Conservation (phyloP, 169 alveolate species). For the Cryptosporidium ubiquitum region DNA sequence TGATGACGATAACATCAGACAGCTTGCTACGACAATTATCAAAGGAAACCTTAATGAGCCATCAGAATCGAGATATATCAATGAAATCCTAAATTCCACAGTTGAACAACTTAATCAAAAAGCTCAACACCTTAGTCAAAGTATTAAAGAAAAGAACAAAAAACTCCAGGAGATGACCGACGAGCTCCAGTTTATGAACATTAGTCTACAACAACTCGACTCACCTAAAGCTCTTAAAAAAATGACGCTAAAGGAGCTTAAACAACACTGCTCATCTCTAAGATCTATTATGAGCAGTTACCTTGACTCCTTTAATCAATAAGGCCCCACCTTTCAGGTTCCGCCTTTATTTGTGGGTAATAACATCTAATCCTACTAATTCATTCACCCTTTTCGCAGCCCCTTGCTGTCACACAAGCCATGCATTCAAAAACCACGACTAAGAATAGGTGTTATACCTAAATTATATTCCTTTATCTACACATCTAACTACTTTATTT, state of each 20-base stretch:
- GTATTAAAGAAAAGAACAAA: conserved; percentile 43
- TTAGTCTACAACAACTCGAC: conserved; percentile 25
- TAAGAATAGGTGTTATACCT: too few species aligned
- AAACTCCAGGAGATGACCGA: conserved; percentile 46
- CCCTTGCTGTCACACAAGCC: background rate
- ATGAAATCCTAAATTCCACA: conserved; percentile 27
- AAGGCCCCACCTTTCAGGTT: background rate
- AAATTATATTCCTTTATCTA: background rate
- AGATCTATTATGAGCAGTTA: conserved; percentile 50
- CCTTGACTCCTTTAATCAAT: background rate
- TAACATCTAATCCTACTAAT: background rate
- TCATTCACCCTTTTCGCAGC: background rate
- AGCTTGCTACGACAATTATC: conserved; percentile 28
- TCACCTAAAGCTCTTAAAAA: conserved; percentile 24
- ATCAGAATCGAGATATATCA: conserved; percentile 10
- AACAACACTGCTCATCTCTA: conserved; percentile 22
- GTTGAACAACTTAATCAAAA: conserved; percentile 48
- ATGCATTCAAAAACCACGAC: background rate
- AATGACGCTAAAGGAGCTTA: conserved; percentile 63
- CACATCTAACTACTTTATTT: background rate
- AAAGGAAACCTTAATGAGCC: background rate
- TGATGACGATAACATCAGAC: conserved; percentile 41
- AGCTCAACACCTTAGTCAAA: conserved; percentile 31
- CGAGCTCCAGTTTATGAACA: conserved; percentile 44
- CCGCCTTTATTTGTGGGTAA: background rate